Conservation (phyloP, 768 basidiomycete species). For the Boletus tomentosulus region DNA sequence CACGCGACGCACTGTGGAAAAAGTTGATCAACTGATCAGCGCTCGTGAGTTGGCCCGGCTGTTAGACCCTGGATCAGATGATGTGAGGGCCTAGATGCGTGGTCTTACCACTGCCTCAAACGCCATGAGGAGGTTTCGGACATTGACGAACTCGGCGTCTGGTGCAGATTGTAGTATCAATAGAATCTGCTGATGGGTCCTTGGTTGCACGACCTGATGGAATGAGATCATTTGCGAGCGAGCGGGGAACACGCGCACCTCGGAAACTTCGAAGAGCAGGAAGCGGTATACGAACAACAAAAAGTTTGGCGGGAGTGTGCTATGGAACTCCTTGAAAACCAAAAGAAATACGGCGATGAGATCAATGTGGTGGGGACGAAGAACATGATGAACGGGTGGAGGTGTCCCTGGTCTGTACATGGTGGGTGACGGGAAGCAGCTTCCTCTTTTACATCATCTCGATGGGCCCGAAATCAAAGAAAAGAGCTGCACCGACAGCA, state of each 20-base stretch:
- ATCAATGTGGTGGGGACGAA: conserved; percentile 75
- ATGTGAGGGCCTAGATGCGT: conserved; percentile 8
- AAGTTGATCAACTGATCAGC: conserved; percentile 63
- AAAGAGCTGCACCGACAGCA: conserved; percentile 32
- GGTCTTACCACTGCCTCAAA: conserved; percentile 39
- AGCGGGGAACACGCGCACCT: conserved; percentile 38
- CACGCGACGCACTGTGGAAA: conserved; percentile 36
- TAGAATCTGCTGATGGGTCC: conserved; percentile 49
- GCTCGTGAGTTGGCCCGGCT: conserved; percentile 50
- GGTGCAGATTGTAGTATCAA: conserved; percentile 43
- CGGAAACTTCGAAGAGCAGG: conserved; percentile 65
- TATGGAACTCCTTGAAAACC: conserved; percentile 56
- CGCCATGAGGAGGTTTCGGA: conserved; percentile 42
- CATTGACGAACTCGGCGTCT: conserved; percentile 38
- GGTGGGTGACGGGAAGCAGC: conserved; percentile 12
- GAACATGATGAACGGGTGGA: conserved; percentile 60
- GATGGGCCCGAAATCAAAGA: conserved; percentile 31
- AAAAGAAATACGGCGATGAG: conserved; percentile 61
- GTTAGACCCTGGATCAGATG: conserved; percentile 15
- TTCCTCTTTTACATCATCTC: conserved; percentile 17
- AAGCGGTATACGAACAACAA: conserved; percentile 61
- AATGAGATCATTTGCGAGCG: conserved; percentile 1
- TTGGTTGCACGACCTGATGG: conserved; percentile 59
- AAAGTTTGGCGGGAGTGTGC: conserved; percentile 53
- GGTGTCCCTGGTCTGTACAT: conserved; percentile 40